Evolutionary conservation across 768 basidiomycete species (phyloP), one percentile per base, ranked within the genome.

Genomic region (Leccinum longicurvipes): DNA sequence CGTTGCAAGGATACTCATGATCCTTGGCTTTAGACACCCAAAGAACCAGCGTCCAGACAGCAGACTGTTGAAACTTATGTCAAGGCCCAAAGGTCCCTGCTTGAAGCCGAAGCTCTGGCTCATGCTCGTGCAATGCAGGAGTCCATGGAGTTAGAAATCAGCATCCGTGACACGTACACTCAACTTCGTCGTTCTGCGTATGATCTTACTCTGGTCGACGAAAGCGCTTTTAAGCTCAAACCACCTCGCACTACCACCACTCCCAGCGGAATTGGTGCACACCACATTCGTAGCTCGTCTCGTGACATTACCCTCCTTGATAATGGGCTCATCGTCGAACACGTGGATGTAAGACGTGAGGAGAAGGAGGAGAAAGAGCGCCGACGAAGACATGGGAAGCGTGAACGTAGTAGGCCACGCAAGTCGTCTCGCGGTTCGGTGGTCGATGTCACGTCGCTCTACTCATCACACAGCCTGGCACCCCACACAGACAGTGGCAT

Each of bases 301-400:
- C 81, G 88, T 31, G 88, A 93, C 53, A 79, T 91, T 14, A 90
- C 91, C 0, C 75, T 94, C 10, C 80, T 95, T 21, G 88, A 93
- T 70, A 93, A 91, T 60, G 91, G 91, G 3, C 85, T 94, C 79
- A 89, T 93, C 51, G 86, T 93, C 8, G 93, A 95, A 63, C 88
- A 90, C 57, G 87, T 94, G 34, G 83, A 94, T 69, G 82, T 94
- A 19, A 82, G 85, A 29, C 85, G 78, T 59, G 90, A 91, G 70
- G 91, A 91, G 69, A 81, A 75, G 55, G 89, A 90, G 60, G 87
- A 84, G 34, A 80, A 82, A 44, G 86, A 89, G 44, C 83, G 88
- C 25, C 77, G 79, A 55, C 82, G 82, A 56, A 85, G 78, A 62
- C 86, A 90, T 58, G 91, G 87, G 62, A 82, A 75, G 64, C 82